Conservation (phyloP, 352 stramenopile genomes). For the Phytopythium chamaehyphon region DNA sequence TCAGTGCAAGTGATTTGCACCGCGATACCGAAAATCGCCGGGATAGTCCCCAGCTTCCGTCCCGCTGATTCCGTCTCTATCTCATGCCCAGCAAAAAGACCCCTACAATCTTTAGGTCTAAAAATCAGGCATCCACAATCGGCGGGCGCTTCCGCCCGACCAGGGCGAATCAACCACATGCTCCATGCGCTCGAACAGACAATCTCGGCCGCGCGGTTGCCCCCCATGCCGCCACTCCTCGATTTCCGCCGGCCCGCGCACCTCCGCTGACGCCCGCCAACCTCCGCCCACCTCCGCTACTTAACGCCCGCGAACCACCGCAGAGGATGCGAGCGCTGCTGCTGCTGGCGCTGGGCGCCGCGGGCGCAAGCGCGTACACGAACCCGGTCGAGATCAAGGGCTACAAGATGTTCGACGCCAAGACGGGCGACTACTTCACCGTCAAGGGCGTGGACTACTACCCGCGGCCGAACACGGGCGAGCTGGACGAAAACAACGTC, state of each 20-base stretch:
- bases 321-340: constrained; percentile 1
- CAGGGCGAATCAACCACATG: no score
- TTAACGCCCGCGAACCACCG: not conserved
- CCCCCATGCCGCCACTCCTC: not conserved
- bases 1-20: no score
- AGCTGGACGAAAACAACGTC: constrained; percentile 63
- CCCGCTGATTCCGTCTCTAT: no score
- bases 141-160: no score
- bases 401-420: constrained; percentile 69
- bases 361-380: constrained; percentile 12
- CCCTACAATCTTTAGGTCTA: no score
- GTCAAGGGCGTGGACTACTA: constrained; percentile 76
- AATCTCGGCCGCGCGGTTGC: no score
- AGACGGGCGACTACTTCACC: constrained; percentile 53
- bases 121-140: no score
- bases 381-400: constrained; percentile 43
- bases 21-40: no score
- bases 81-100: no score
- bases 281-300: not conserved
- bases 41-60: no score
- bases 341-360: constrained; percentile 4
- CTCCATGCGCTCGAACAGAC: no score
- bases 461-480: constrained; percentile 61
- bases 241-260: not conserved
- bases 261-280: not conserved